Evolutionary conservation across 495 filamentous ascomycete species (phyloP), one percentile per base, ranked within the genome.

Genomic region (Hyaloscypha hepaticicola): DNA sequence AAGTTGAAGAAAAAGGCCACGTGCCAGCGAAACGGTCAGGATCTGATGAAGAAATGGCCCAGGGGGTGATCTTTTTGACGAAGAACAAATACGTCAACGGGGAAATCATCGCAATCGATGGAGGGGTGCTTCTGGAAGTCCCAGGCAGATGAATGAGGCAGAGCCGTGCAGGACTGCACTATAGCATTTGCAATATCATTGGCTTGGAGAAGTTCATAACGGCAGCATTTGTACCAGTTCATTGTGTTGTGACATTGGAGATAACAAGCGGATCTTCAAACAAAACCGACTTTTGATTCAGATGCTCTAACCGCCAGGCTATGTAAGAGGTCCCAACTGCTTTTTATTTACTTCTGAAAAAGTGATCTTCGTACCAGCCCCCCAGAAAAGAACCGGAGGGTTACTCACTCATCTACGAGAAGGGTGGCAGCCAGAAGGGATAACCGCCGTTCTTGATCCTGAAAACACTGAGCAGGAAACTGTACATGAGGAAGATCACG

Each of bases 381-480:
- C 16, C 38, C 14, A 5, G 38, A 45, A n/a, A n/a, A n/a, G n/a
- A n/a, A n/a, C n/a, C n/a, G n/a, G n/a, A 45, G 38, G 9, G 38
- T 16, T 3, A 45, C 38, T 16, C 16, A 19, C 11, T 58, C 58
- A 53, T 68, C 62, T 77, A 72, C 66, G 82, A 91, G 76, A 99
- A 96, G 6, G 95, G 95, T 6, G 96, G 95, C 58, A 99, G 80
- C 68, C 85, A 92, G 77, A 98, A 97, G 31, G 93, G 92, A 75
- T 99, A 99, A 28, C 93, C 92, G 31, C 88, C 89, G 71, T 97
- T 99, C 83, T 99, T 99, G 59, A 88, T 78, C 71, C 92, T 86
- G 82, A 99, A 99, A 66, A 97, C 82, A 75, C 89, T 97, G 63
- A 99, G 82, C 45, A 99, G 81, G 75, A 96, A 93, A 78, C 93